These are phyloP conservation scores for Wolfiporia cocos DNA, from an alignment of 1,284 basidiomycete species.

Conservation along the genomic window DNA sequence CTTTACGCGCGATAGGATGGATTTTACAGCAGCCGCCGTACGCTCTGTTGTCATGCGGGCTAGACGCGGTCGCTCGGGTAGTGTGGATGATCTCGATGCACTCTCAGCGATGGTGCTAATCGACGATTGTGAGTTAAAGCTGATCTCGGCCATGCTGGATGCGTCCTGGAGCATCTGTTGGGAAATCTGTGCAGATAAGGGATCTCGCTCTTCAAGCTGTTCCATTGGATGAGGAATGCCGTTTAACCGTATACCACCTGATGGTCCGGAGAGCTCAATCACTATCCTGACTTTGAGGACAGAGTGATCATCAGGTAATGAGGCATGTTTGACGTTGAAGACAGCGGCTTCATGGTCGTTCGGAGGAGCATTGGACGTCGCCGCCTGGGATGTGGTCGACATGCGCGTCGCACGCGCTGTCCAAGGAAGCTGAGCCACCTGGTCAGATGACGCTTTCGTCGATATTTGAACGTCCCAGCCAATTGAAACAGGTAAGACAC, in stretches of 20 bases:
- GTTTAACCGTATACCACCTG: slow-evolving; percentile 74
- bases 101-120: slow-evolving; percentile 19
- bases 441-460: slow-evolving; percentile 64
- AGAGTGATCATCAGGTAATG: slow-evolving; percentile 66
- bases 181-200: slow-evolving; percentile 45
- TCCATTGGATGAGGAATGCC: slow-evolving; percentile 72
- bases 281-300: slow-evolving; percentile 75
- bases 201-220: slow-evolving; percentile 59
- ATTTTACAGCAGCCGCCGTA: slow-evolving; percentile 63
- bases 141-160: slow-evolving; percentile 61
- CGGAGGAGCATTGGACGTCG: slow-evolving; percentile 27
- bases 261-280: slow-evolving; percentile 79
- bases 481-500: slow-evolving; percentile 68
- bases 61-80: slow-evolving; percentile 30
- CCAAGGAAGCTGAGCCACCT: slow-evolving; percentile 75
- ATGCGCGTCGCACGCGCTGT: slow-evolving; percentile 57
- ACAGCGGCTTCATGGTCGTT: slow-evolving; percentile 51
- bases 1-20: slow-evolving; percentile 78
- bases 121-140: slow-evolving; percentile 58
- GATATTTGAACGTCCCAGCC: slow-evolving; percentile 89
- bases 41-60: slow-evolving; percentile 40
- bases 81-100: slow-evolving; percentile 22
- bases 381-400: slow-evolving; percentile 26
- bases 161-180: slow-evolving; percentile 63
- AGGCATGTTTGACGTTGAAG: slow-evolving; percentile 67